Percentiles rank a stretch among this genome's conserved stretches.
These are phyloP conservation scores for Psilocybe tampanensis DNA, from an alignment of 768 basidiomycete genomes.

Conservation along the genomic window DNA sequence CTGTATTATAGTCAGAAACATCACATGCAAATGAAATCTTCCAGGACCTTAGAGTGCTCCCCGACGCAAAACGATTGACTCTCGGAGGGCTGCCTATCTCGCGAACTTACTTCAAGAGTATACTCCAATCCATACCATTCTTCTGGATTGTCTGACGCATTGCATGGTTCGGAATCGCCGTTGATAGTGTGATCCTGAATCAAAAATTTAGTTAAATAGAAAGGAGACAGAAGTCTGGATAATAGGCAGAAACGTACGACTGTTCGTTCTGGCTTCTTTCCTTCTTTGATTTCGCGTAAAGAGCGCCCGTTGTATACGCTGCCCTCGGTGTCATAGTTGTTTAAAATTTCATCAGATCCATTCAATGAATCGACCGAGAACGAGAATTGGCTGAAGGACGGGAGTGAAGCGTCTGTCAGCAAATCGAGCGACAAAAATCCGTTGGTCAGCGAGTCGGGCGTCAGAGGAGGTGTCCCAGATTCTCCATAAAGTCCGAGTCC, in stretches of 20 bases:
- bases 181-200: neutral
- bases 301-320: slow-evolving; percentile 18
- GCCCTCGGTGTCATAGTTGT: slow-evolving; percentile 11
- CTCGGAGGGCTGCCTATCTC: slow-evolving; percentile 35
- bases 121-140: slow-evolving; percentile 50
- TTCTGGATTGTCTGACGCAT: slow-evolving; percentile 23
- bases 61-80: slow-evolving; percentile 30
- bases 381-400: neutral
- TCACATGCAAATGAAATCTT: neutral
- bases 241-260: slow-evolving; percentile 20
- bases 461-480: slow-evolving; percentile 29
- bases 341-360: slow-evolving; percentile 12
- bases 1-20: slow-evolving; percentile 20
- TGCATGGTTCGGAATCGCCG: neutral
- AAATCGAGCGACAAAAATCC: slow-evolving; percentile 6
- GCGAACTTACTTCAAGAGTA: slow-evolving; percentile 41
- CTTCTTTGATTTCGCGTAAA: slow-evolving; percentile 38
- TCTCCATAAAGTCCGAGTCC: slow-evolving; percentile 4
- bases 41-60: slow-evolving; percentile 40
- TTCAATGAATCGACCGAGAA: neutral
- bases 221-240: neutral
- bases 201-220: neutral
- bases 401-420: slow-evolving; percentile 1
- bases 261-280: slow-evolving; percentile 37
- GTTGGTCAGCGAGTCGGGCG: slow-evolving; percentile 24